Base-by-base conservation (phyloP, 306 rosid species). In the Potentilla sterilis region DNA sequence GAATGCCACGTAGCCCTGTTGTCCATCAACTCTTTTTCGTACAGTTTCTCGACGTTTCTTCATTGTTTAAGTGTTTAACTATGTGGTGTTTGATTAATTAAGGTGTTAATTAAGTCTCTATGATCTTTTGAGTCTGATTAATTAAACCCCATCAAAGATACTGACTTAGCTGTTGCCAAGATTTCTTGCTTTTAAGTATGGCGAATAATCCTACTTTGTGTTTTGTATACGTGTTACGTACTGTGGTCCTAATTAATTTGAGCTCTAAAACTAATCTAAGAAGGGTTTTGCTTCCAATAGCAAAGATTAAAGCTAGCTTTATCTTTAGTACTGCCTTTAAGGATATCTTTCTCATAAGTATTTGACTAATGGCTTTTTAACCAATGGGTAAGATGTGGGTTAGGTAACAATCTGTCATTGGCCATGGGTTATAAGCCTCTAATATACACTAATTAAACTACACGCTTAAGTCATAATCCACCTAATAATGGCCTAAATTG, bases 401-500 rank as follows among this genome's bases (percentile, higher is more conserved):
- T 49, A 65, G 78, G 70, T 78, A 18, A 12, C 64, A 58, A 80
- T 49, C 48, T 38, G 69, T 14, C 46, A 38, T 38, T 9, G 46
- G 69, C 63, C 78, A 88, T 78, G 88, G 75, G 78, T 55, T 83
- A 81, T 43, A 85, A 82, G 88, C 86, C 22, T 52, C 43, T 49
- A n/a, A 41, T 5, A 42, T 66, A 62, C 44, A n/a, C n/a, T n/a
- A n/a, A n/a, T n/a, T 49, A 62, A 11, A 18, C 35, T n/a, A 32
- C 32, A 18, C 79, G 59, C 72, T 67, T 28, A 77, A 59, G 73
- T 85, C 87, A 62, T 71, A 72, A 70, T 82, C 61, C 81, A 74
- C 87, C 80, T 54, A 83, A 80, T 68, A 82, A 85, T 86, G 86
- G 82, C 93, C 78, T 84, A 77, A 92, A 89, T 86, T 84, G 82